Percentiles rank a stretch among this genome's conserved stretches.
These are phyloP conservation scores for Aspergillus sergii DNA, from an alignment of 2,329 filamentous ascomycete species.

Conservation along the genomic window DNA sequence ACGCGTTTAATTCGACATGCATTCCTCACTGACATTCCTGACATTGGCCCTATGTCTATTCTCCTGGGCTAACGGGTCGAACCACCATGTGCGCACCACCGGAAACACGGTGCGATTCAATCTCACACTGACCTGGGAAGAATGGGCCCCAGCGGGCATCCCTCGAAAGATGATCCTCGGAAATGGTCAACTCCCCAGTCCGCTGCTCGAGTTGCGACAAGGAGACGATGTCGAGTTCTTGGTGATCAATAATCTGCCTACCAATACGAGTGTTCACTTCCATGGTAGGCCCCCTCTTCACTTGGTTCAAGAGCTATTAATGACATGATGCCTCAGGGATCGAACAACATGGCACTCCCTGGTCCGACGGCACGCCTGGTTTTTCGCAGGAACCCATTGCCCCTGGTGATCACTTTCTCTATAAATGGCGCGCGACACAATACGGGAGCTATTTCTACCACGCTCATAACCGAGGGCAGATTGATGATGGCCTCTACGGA, in stretches of 20 bases:
- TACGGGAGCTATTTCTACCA: conserved; percentile 64
- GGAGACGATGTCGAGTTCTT: conserved; percentile 32
- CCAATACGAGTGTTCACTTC: conserved; percentile 30
- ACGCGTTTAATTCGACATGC: not conserved
- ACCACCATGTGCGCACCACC: conserved; percentile 7
- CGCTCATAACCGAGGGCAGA: conserved; percentile 56
- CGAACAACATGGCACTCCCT: conserved; percentile 54
- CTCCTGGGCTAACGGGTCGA: conserved; percentile 10
- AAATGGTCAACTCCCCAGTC: conserved; percentile 33
- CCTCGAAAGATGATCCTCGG: conserved; percentile 29
- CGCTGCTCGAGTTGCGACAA: conserved; percentile 27
- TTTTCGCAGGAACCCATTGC: conserved; percentile 56
- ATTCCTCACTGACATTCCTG: conserved; percentile 5
- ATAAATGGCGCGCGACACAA: conserved; percentile 57
- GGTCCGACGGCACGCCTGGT: conserved; percentile 62
- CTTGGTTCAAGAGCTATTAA: not conserved
- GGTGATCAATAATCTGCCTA: conserved; percentile 30
- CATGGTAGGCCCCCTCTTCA: conserved; percentile 27
- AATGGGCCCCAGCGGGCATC: conserved; percentile 30
- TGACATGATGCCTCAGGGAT: conserved; percentile 32
- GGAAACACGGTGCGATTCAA: conserved; percentile 27
- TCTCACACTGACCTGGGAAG: conserved; percentile 36
- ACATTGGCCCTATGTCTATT: conserved; percentile 13
- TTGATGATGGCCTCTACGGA: conserved; percentile 62
- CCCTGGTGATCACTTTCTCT: conserved; percentile 52